Evolutionary conservation across 1,139 yeast species (phyloP), one percentile per base, ranked within the genome.

Genomic region (Magnusiomyces starmeri): DNA sequence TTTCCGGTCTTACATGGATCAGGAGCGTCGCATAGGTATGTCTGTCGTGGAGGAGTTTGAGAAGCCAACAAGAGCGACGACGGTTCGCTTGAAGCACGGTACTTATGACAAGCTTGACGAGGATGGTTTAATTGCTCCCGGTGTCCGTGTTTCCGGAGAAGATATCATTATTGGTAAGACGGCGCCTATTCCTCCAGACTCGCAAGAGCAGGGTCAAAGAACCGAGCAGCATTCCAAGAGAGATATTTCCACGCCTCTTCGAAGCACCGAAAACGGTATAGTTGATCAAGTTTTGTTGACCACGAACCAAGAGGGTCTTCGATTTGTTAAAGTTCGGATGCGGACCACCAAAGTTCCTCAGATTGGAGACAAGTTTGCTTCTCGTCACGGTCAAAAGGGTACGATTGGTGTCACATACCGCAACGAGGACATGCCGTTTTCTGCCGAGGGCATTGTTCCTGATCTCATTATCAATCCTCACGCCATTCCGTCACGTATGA

Each of bases 401-500:
- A 94, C 98, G 26, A 90, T 94, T 70, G 99, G 99, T 82, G 95
- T 92, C 57, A 92, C 98, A 1, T 94, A 92, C 68, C 82, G 97
- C 67, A 94, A 92, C 69, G 99, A 92, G 71, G 99, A 92, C 70
- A 92, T 92, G 97, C 99, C 98, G 32, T 92, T 94, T 69, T 83
- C 95, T n/a, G 77, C 87, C 2, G 94, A 92, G 70, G 99, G 99
- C 68, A 73, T 90, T 66, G 97, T 90, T 35, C 99, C 99, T 4
- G 99, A 92, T 74, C 78, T 92, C 68, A 87, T 92, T 64, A 92
- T 92, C 69, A 92, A 92, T 70, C 99, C 99, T 0, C 99, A 92
- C 72, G 98, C 98, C 66, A 92, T 92, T 79, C 99, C 99, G 62
- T 92, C 98, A 54, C 97, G 99, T 79, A 92, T 92, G 99, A 92